Base-by-base conservation (phyloP, 2,329 filamentous ascomycete genomes). In the Endothia cerciana region DNA sequence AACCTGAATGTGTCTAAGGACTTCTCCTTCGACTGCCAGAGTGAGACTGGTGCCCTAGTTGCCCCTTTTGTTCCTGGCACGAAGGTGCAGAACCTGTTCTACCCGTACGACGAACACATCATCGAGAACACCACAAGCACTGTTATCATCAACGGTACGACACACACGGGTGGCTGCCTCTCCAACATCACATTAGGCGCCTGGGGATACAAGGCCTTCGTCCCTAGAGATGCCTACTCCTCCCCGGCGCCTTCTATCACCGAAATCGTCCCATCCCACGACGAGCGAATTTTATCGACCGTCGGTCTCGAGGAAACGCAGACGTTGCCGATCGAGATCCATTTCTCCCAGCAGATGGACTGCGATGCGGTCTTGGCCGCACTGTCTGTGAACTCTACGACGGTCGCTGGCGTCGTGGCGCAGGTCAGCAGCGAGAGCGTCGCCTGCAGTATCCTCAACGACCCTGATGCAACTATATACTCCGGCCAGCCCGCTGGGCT, bases 31-130 rank as follows among this genome's bases (percentile, higher is more conserved):
- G 81, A 89, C 71, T 90, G 88, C 73, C 68, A 51, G 30, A 69
- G 72, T 55, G 75, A 73, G n/a, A 76, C 80, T 43, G 75, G 75
- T 4, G 84, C 84, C 1, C 79, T 89, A 45, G 76, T 89, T 45
- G 77, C 87, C 11, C 85, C 87, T 0, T 90, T 87, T 65, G 76
- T 77, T 4, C 82, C 75, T 2, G 83, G 81, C 15, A 84, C 81
- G 1, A 84, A 79, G 0, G 87, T 90, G 68, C 86, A 84, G 72
- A 89, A 89, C 70, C 72, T 90, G 15, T 88, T 90, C 73, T 85
- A 84, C 71, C 87, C 87, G 0, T 87, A 85, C 70, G 85, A 87
- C 30, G 82, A 87, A 69, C 77, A 83, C 65, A 81, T 76, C 0
- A 75, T 90, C n/a, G 77, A 79, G 56, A 73, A 74, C 1, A 83